A percentile compares a stretch with the other conserved stretches of the same genome.
Evolutionary conservation across 257 asterid genomes (phyloP).

Genomic region (Verbena officinalis): DNA sequence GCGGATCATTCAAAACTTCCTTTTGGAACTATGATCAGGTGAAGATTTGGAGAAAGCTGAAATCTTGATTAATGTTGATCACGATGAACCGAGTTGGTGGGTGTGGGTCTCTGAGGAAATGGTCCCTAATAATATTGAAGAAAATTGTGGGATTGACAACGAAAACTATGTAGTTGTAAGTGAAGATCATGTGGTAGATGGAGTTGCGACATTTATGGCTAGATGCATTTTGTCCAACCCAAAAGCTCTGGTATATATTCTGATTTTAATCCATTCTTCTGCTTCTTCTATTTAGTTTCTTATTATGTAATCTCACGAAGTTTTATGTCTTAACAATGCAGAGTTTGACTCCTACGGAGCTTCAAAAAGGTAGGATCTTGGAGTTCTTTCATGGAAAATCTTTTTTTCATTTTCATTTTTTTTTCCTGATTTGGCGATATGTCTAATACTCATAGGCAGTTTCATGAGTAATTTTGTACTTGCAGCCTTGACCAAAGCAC

Average conservation of each 20-base stretch:
- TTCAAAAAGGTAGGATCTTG: slow-evolving; percentile 67
- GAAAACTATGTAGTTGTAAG: slow-evolving; percentile 75
- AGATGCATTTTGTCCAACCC: slow-evolving; percentile 78
- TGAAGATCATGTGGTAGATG: slow-evolving; percentile 87
- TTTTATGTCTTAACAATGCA: slow-evolving; percentile 44
- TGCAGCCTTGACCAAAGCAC: slow-evolving; percentile 74
- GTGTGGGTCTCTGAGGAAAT: slow-evolving; percentile 88
- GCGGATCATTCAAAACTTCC: slow-evolving; percentile 9
- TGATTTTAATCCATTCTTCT: background rate
- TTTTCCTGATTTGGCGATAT: background rate
- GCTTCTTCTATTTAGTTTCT: background rate
- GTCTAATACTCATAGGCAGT: background rate
- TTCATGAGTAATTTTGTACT: background rate
- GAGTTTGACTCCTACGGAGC: slow-evolving; percentile 74
- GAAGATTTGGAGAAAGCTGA: slow-evolving; percentile 65
- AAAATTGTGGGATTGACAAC: slow-evolving; percentile 71
- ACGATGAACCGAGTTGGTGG: slow-evolving; percentile 93
- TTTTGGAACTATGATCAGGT: slow-evolving; percentile 39
- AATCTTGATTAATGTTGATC: slow-evolving; percentile 60
- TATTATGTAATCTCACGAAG: slow-evolving; percentile 23
- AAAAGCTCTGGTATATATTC: slow-evolving; percentile 59
- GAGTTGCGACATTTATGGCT: slow-evolving; percentile 91
- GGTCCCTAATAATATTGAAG: slow-evolving; percentile 58
- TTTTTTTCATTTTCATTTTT: background rate
- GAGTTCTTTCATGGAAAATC: background rate